Evolutionary conservation across 495 filamentous ascomycete species (phyloP).

Genomic region (Daldinia concentrica): DNA sequence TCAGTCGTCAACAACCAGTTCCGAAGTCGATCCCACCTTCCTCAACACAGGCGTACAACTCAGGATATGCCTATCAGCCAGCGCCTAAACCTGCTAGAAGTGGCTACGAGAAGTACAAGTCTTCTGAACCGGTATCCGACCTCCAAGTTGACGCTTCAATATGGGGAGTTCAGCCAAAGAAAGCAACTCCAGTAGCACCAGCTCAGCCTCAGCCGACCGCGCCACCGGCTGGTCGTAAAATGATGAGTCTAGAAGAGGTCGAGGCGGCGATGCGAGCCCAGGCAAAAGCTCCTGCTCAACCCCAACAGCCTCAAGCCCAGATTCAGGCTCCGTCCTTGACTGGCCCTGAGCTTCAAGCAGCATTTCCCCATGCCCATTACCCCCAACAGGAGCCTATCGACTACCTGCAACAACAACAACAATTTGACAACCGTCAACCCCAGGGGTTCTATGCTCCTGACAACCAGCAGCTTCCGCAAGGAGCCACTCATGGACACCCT

Average conservation of each 20-base stretch:
- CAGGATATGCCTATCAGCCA: conserved; percentile 56
- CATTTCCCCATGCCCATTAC: conserved; percentile 41
- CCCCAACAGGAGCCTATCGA: conserved; percentile 40
- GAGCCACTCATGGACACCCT: conserved; percentile 50
- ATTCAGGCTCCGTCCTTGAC: conserved; percentile 46
- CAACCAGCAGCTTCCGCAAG: conserved; percentile 39
- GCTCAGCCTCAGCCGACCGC: conserved; percentile 38
- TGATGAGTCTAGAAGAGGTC: conserved; percentile 97
- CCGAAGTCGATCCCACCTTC: conserved; percentile 48
- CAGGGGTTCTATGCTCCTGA: conserved; percentile 40
- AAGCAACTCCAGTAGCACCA: conserved; percentile 51
- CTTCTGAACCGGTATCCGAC: conserved; percentile 76
- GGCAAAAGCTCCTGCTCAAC: conserved; percentile 54
- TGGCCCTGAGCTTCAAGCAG: conserved; percentile 46
- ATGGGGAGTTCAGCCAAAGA: conserved; percentile 80
- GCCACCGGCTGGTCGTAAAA: conserved; percentile 68
- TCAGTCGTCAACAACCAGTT: conserved; percentile 69
- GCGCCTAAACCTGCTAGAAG: conserved; percentile 69
- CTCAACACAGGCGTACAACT: conserved; percentile 43
- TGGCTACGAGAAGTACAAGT: conserved; percentile 89
- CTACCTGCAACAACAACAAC: conserved; percentile 34
- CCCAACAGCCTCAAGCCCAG: conserved; percentile 44
- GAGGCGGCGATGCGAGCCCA: conserved; percentile 90
- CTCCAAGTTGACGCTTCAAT: conserved; percentile 92
- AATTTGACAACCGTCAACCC: conserved; percentile 40